These are phyloP conservation scores for Chiua virens DNA, from an alignment of 768 basidiomycete species.

Conservation along the genomic window DNA sequence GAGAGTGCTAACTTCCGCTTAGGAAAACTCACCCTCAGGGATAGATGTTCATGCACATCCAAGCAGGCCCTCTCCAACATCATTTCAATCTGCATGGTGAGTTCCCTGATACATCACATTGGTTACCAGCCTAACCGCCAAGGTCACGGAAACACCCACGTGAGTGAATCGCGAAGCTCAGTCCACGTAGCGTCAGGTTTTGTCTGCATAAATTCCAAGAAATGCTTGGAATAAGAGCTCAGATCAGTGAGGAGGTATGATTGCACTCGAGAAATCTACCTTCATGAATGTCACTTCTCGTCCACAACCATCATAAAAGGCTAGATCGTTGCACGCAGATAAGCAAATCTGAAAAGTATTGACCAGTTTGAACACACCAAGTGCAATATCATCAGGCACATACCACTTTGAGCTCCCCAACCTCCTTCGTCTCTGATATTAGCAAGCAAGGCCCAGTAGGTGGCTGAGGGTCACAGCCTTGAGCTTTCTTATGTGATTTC, in stretches of 20 bases:
- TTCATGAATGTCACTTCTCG: conserved; percentile 6
- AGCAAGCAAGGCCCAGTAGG: not conserved
- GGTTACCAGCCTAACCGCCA: not conserved
- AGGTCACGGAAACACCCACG: not conserved
- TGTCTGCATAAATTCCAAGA: not conserved
- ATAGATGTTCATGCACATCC: not conserved
- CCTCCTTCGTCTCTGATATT: not conserved
- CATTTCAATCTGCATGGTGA: not conserved
- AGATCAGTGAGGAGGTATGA: not conserved
- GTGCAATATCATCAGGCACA: not conserved
- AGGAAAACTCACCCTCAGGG: not conserved
- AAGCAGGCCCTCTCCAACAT: not conserved
- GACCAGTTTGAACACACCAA: not conserved
- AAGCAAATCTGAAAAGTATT: conserved; percentile 3
- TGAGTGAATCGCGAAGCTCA: not conserved
- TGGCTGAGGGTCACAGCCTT: too few species aligned
- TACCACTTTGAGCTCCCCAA: conserved; percentile 2
- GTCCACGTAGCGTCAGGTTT: not conserved
- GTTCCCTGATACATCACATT: not conserved
- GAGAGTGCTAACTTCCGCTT: not conserved
- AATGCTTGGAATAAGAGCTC: not conserved
- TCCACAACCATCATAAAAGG: conserved; percentile 6
- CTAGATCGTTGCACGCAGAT: conserved; percentile 11
- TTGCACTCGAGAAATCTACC: not conserved
- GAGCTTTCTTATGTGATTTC: conserved; percentile 1